phyloP scores from a whole-genome alignment of 2,329 filamentous ascomycete species.

The Penicillium brevicompactum region DNA sequence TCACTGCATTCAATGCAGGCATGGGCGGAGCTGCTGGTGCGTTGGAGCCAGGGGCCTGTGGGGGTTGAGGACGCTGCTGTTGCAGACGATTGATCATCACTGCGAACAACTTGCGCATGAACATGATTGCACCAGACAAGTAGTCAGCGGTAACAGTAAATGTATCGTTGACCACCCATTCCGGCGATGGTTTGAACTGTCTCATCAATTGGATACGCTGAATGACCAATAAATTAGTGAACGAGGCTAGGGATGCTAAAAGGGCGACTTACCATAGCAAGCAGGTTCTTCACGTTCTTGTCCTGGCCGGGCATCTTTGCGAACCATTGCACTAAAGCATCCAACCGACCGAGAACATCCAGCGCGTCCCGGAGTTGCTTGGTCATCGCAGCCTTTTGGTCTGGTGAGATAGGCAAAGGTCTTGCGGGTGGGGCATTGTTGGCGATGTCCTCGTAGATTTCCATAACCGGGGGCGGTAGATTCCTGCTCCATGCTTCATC shows the following conservation, averaged over 20 bases:
- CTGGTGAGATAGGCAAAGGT: conserved; percentile 39
- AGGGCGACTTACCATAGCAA: conserved; percentile 39
- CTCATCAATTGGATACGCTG: conserved; percentile 49
- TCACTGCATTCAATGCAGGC: conserved; percentile 46
- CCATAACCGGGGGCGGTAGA: conserved; percentile 41
- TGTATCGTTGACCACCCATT: conserved; percentile 47
- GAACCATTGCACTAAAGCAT: conserved; percentile 44
- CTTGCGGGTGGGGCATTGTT: conserved; percentile 34
- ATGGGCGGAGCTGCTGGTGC: conserved; percentile 30
- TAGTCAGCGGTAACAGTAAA: conserved; percentile 47
- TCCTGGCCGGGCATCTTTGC: conserved; percentile 44
- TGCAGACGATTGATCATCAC: conserved; percentile 40
- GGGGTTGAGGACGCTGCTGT: conserved; percentile 29
- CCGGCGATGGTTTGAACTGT: conserved; percentile 45
- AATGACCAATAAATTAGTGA: conserved; percentile 14
- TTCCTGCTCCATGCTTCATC: conserved; percentile 42
- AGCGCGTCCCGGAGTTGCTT: conserved; percentile 44
- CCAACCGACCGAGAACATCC: conserved; percentile 47
- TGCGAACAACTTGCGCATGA: conserved; percentile 46
- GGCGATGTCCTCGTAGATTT: conserved; percentile 42
- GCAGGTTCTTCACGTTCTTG: conserved; percentile 37
- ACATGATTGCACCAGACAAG: conserved; percentile 38
- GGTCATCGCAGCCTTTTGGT: conserved; percentile 41
- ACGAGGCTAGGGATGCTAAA: background rate
- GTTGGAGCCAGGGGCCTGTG: conserved; percentile 21